Evolutionary conservation across 176 grass and related monocot species (phyloP), one percentile per base, ranked within the genome.

Genomic region (Hyparrhenia diplandra): DNA sequence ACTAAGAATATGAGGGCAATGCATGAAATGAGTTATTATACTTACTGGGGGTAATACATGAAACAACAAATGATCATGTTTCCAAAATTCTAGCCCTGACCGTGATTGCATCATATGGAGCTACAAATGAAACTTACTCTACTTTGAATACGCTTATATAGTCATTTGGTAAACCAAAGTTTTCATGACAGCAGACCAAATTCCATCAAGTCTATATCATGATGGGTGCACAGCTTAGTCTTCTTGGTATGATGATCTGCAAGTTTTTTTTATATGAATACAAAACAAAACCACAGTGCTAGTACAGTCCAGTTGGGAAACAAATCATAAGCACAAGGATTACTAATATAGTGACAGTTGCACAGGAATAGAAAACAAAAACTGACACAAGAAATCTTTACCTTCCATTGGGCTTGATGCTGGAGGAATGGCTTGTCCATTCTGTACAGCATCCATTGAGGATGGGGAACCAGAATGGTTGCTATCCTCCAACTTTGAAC

Each of bases 401-500:
- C 89, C 92, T 91, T 94, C 92, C 24, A 94, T 61, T 34, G 92
- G 92, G 80, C 92, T 91, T 55, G 82, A 89, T 73, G 82, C 89
- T 32, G 79, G 78, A 83, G 87, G 92, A 80, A 94, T 91, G 31
- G n/a, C 66, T 42, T 83, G 80, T 75, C 88, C 92, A 90, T 90
- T 97, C 75, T 94, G 87, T 52, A 87, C 68, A 62, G 78, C 96
- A 75, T 99, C 93, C 79, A 86, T 89, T 51, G 92, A 92, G 55
- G 91, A 91, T 41, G 89, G 96, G 8, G 96, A 99, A 64, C 84
- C 90, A 66, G 96, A 95, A 77, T 91, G 90, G 68, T 99, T 95
- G 81, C 96, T 93, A 69, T 95, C 90, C 80, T 95, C 96, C 87
- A 90, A 78, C 77, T 95, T 99, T 82, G 92, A 94, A 78, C 96